Evolutionary conservation across 2,329 filamentous ascomycete species (phyloP).

Genomic region (Neospermospora avenae): DNA sequence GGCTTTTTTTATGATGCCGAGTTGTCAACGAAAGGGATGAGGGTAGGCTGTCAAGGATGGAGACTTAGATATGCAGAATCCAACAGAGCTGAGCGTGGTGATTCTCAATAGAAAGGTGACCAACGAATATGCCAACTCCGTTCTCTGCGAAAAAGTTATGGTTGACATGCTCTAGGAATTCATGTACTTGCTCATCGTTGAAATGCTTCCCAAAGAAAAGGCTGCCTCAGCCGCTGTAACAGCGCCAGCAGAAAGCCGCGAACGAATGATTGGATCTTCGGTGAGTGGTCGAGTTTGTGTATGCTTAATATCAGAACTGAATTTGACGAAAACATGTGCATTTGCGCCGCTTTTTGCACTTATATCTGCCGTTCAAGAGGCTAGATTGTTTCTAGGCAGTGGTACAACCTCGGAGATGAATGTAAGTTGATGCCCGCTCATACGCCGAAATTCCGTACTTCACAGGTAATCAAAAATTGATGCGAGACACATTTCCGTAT

Average conservation of each 20-base stretch:
- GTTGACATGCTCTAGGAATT: conserved; percentile 30
- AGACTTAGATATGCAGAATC: too few species aligned
- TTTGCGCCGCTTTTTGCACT: not conserved
- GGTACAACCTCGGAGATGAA: too few species aligned
- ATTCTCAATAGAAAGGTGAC: not conserved
- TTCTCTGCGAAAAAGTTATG: not conserved
- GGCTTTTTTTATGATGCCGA: not conserved
- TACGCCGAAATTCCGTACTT: too few species aligned
- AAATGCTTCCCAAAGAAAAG: conserved; percentile 40
- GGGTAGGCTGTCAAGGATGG: not conserved
- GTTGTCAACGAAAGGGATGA: not conserved
- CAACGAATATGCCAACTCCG: not conserved
- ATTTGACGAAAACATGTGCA: not conserved
- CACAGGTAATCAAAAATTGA: too few species aligned
- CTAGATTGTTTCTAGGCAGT: too few species aligned
- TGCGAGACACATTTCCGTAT: too few species aligned
- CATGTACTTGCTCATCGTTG: conserved; percentile 48
- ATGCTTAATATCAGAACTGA: too few species aligned
- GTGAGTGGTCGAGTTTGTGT: not conserved
- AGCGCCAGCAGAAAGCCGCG: not conserved
- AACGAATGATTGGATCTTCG: not conserved
- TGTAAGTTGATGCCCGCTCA: too few species aligned
- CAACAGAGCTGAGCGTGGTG: too few species aligned
- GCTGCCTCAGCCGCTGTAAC: not conserved
- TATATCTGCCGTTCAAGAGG: too few species aligned